Evolutionary conservation across 805 yeast genomes (phyloP).

Genomic region (Yarrowia sp.): DNA sequence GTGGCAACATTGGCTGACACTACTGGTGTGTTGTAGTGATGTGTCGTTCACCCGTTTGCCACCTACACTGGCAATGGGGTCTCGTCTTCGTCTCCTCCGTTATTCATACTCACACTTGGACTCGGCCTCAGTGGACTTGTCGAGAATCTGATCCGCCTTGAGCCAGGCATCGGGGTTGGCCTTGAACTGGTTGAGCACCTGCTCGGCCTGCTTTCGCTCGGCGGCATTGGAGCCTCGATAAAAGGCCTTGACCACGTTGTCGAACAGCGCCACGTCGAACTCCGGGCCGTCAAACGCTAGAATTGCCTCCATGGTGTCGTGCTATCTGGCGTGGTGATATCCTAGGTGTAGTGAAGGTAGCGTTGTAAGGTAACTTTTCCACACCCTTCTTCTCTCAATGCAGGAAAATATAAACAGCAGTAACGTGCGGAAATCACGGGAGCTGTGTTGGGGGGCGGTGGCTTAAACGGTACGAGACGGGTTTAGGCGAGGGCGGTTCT

Average conservation of each 20-base stretch:
- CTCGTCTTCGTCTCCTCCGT: not conserved
- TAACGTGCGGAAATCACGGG: too few relatives aligned
- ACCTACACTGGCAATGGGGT: not conserved
- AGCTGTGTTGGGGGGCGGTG: not conserved
- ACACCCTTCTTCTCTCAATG: conserved; percentile 35
- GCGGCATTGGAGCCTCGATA: conserved; percentile 75
- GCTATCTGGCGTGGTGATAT: not conserved
- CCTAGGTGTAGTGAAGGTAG: not conserved
- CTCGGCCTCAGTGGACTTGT: conserved; percentile 78
- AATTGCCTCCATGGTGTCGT: conserved; percentile 73
- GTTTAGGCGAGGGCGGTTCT: too few relatives aligned
- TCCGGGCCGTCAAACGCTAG: conserved; percentile 81
- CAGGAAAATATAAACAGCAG: conserved; percentile 29
- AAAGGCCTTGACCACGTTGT: conserved; percentile 83
- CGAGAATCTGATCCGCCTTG: conserved; percentile 86
- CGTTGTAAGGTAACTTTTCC: conserved; percentile 28
- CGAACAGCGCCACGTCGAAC: conserved; percentile 78
- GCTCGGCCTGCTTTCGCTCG: conserved; percentile 55
- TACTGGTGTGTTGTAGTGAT: too few relatives aligned
- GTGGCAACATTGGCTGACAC: too few relatives aligned
- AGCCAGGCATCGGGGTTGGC: conserved; percentile 97
- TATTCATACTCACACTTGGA: conserved; percentile 57
- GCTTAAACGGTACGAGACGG: not conserved
- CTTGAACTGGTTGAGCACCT: conserved; percentile 64
- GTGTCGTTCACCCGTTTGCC: not conserved